Conservation (phyloP, 352 stramenopile genomes). For the Globisporangium lucens region DNA sequence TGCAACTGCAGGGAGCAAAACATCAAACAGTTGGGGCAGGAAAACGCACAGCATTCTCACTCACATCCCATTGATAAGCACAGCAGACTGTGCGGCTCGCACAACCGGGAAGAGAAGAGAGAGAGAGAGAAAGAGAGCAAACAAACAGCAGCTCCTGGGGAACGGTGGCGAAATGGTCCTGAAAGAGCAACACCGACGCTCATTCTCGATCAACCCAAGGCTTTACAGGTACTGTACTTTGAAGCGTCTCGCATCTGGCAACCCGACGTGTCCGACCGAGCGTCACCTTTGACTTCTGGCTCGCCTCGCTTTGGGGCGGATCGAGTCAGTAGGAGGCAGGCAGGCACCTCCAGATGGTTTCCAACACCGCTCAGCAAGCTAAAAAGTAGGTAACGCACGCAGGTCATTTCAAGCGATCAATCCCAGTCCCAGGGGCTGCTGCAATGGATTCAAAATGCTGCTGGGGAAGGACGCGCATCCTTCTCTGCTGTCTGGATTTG, state of each 20-base stretch:
- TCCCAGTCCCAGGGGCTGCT: neutral
- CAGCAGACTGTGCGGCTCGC: neutral
- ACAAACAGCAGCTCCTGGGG: neutral
- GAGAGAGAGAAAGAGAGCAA: neutral
- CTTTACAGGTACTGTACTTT: too few relatives aligned
- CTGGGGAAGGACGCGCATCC: slow-evolving; percentile 1
- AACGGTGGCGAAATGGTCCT: neutral
- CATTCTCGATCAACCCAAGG: too few relatives aligned
- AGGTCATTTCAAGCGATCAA: neutral
- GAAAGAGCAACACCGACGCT: neutral
- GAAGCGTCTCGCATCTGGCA: neutral
- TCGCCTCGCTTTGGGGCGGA: neutral
- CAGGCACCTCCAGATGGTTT: neutral
- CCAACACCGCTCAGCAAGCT: neutral
- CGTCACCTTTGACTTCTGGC: neutral
- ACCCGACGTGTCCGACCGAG: neutral
- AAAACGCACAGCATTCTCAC: neutral
- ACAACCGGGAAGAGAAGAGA: neutral
- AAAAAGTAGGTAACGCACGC: slow-evolving; percentile 1
- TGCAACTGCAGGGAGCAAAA: neutral
- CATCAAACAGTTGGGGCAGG: neutral
- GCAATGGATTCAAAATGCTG: neutral
- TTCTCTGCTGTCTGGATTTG: neutral
- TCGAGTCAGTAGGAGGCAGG: neutral
- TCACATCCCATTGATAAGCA: neutral